phyloP scores from a whole-genome alignment of 257 asterid species.

The Solanum medicagineum region DNA sequence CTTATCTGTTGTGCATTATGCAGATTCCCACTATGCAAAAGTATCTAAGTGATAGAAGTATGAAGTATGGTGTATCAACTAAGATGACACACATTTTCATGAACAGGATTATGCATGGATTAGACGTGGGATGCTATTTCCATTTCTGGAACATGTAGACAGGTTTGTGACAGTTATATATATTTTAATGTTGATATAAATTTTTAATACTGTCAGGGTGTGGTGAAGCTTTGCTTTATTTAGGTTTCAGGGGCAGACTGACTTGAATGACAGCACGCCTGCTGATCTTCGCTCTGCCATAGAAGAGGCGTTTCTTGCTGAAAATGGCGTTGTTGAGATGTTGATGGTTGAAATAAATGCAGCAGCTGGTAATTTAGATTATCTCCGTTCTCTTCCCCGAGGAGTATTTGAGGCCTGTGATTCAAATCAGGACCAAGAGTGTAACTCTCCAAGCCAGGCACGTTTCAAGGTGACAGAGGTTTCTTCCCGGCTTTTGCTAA shows the following conservation, averaged over 20 bases:
- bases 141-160: slow-evolving; percentile 81
- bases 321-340: slow-evolving; percentile 83
- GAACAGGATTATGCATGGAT: slow-evolving; percentile 97
- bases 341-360: slow-evolving; percentile 85
- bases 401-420: slow-evolving; percentile 56
- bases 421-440: slow-evolving; percentile 41
- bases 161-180: slow-evolving; percentile 37
- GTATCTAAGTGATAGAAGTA: not conserved
- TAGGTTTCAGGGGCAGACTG: slow-evolving; percentile 95
- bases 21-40: not conserved
- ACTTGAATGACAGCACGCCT: slow-evolving; percentile 68
- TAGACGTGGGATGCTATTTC: slow-evolving; percentile 78
- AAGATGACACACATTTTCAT: slow-evolving; percentile 9
- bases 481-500: not conserved
- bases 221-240: slow-evolving; percentile 20
- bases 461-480: slow-evolving; percentile 3
- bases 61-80: slow-evolving; percentile 10
- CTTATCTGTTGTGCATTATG: not conserved
- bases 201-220: not conserved
- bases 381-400: slow-evolving; percentile 56
- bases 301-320: slow-evolving; percentile 93
- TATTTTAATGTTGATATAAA: not conserved
- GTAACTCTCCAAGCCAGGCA: slow-evolving; percentile 49
- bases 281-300: slow-evolving; percentile 78
- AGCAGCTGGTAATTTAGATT: slow-evolving; percentile 76